A percentile compares a stretch with the other conserved stretches of the same genome.
Evolutionary conservation across 176 grass and related monocot species (phyloP).

Genomic region (Eremochloa ophiuroides): DNA sequence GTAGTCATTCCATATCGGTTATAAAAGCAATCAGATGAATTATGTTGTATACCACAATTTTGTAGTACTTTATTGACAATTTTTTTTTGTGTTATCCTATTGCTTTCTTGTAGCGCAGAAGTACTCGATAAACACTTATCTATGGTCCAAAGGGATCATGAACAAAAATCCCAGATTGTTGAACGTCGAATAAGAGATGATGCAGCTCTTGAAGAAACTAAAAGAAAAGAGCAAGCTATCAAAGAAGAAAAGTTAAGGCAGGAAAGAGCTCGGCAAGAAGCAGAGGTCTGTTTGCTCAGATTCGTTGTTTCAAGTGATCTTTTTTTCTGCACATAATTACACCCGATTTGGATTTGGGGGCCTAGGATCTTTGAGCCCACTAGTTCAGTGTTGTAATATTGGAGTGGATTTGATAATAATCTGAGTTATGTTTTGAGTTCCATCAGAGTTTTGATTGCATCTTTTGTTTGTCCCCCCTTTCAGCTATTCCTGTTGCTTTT

Average conservation of each 20-base stretch:
- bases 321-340: background rate
- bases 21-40: background rate
- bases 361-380: background rate
- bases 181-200: slow-evolving; percentile 92
- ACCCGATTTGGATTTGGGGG: background rate
- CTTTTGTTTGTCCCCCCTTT: background rate
- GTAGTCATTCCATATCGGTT: too few species aligned
- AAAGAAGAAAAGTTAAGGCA: slow-evolving; percentile 75
- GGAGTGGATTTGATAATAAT: background rate
- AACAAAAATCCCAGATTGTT: slow-evolving; percentile 77
- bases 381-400: slow-evolving; percentile 11
- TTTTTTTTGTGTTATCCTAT: slow-evolving; percentile 23
- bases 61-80: background rate
- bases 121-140: slow-evolving; percentile 85
- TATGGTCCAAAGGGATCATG: slow-evolving; percentile 74
- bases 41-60: background rate
- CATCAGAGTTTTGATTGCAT: background rate
- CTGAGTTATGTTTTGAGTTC: slow-evolving; percentile 16
- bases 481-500: background rate
- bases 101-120: slow-evolving; percentile 79
- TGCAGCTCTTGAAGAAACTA: slow-evolving; percentile 84
- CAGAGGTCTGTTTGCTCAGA: slow-evolving; percentile 56
- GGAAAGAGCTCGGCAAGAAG: slow-evolving; percentile 77
- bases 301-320: background rate
- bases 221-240: slow-evolving; percentile 63